Evolutionary conservation across 805 yeast genomes (phyloP), one percentile per base, ranked within the genome.

Genomic region (Schwanniomyces vanrijiae): DNA sequence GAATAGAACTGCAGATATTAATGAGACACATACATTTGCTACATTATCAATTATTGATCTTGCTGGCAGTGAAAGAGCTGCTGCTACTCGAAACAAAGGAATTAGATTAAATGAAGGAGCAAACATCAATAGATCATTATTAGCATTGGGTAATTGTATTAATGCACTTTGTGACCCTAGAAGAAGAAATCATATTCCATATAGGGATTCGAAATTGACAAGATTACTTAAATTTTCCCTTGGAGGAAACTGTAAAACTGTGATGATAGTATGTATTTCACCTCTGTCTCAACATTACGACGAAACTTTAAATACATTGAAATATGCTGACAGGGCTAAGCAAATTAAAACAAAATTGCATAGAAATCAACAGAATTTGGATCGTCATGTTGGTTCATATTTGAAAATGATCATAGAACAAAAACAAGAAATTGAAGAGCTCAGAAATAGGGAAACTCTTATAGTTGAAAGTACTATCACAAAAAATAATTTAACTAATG

Each of bases 51-150:
- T 92, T 22, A 91, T 92, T 41, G 98, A 92, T 64, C 68, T 92
- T 39, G 98, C 98, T 0, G 98, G 98, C 4, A 87, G 96, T 65
- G 98, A 92, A 68, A 73, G 98, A 37, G 98, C 98, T 0, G 83
- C 94, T 0, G 86, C 94, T 0, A 90, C 98, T 0, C 82, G 80
- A 54, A 92, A 92, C 63, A 67, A 90, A 40, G 98, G 98, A 0
- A 80, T 76, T 25, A 69, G 96, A 42, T 73, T 92, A 11, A 80
- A 81, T 46, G 98, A 92, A 64, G 97, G 98, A 22, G 98, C 97
- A 11, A 89, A 89, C 62, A 92, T 92, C 60, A 92, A 92, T 69
- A 82, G 84, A 61, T 90, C 97, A 0, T 71, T 92, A 39, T 67
- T 92, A 42, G 96, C 98, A 0, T 73, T 92, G 40, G 98, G 97